Evolutionary conservation across 495 filamentous ascomycete species (phyloP).

Genomic region (Haplographium delicatum): DNA sequence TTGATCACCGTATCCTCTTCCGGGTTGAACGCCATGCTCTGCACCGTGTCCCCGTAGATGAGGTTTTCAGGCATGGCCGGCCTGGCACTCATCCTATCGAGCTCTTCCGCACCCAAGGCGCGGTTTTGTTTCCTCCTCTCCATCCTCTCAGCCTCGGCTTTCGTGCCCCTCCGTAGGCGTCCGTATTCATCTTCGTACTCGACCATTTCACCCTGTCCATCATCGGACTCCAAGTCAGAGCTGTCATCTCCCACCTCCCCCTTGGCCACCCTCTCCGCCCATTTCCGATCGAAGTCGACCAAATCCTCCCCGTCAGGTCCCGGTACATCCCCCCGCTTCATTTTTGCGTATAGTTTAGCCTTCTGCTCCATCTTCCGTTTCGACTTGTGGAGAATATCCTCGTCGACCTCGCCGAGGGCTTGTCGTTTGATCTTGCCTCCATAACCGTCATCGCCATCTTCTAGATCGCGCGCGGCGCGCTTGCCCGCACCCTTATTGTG

Average conservation of each 20-base stretch:
- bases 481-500: conserved; percentile 67
- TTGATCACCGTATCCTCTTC: conserved; percentile 49
- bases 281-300: conserved; percentile 93
- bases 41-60: conserved; percentile 79
- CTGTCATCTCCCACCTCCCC: conserved; percentile 30
- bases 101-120: conserved; percentile 40
- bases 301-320: conserved; percentile 49
- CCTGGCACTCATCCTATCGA: conserved; percentile 39
- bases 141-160: conserved; percentile 53
- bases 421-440: conserved; percentile 31
- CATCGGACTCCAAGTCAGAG: conserved; percentile 34
- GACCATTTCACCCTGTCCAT: conserved; percentile 55
- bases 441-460: conserved; percentile 26
- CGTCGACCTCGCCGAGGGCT: conserved; percentile 31
- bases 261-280: conserved; percentile 61
- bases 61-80: conserved; percentile 63
- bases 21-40: conserved; percentile 73
- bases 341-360: conserved; percentile 70
- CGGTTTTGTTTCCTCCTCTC: conserved; percentile 39
- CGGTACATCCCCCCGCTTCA: conserved; percentile 79
- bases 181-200: conserved; percentile 92
- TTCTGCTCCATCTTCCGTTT: conserved; percentile 83
- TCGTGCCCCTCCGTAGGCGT: conserved; percentile 62
- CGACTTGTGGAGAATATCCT: conserved; percentile 41
- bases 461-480: conserved; percentile 37